Base-by-base conservation (phyloP, 148 eudicot genomes). In the Drosera capensis region DNA sequence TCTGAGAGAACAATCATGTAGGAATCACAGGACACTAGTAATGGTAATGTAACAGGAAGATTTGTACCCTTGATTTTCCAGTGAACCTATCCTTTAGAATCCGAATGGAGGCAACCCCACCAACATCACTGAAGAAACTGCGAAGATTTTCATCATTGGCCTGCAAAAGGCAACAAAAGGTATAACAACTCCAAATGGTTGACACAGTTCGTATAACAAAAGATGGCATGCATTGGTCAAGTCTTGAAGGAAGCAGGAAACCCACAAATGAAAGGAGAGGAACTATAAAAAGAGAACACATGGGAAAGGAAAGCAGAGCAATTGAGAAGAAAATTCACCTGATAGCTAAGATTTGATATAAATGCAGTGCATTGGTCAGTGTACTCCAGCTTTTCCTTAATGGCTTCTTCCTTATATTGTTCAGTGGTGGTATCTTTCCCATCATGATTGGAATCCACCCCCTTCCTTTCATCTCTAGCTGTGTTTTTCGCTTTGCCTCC, bases 301-400 rank as follows among this genome's bases (percentile, higher is more conserved):
- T 20, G 18, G 19, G 11, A 14, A 46, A 17, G 9, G 36, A 14
- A 17, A 26, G 15, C 51, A 23, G 26, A 7, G 13, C 23, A n/a
- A 36, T n/a, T 7, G 30, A 55, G 49, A 6, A 20, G 15, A n/a
- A 22, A 14, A 58, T 78, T 61, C 49, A 62, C 97, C 72, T 72
- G 52, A 8, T 67, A 36, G 63, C 43, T 65, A 50, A 90, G 80
- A 56, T 90, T 90, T 42, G 99, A 90, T 29, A 90, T 25, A 56
- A 78, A 90, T 50, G 69, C 95, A 43, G 99, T 90, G 78, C 95
- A 84, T 47, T 84, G 79, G 57, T 90, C 99, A 48, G 68, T 65
- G 57, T 62, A 84, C 28, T 51, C 61, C 23, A 58, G 56, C 50
- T 71, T 85, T 47, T 51, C 73, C 46, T 48, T 39, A 5, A 51